A percentile compares a stretch with the other conserved stretches of the same genome.
Evolutionary conservation across 2,329 filamentous ascomycete species (phyloP).

Genomic region (Cytospora piceicola): DNA sequence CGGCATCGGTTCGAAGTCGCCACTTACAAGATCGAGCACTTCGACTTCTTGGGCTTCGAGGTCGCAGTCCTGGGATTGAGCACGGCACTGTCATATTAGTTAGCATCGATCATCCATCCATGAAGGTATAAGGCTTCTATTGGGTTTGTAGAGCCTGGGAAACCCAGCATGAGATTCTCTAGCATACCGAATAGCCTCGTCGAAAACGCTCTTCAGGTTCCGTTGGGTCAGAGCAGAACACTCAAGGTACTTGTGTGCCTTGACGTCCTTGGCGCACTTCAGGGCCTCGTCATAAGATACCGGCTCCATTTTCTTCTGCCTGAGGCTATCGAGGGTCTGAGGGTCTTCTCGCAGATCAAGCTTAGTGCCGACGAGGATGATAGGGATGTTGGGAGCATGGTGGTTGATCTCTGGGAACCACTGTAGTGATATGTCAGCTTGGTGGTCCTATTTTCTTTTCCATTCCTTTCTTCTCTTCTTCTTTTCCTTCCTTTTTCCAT

Average conservation of each 20-base stretch:
- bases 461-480: neutral
- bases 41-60: constrained; percentile 64
- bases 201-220: constrained; percentile 97
- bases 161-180: constrained; percentile 26
- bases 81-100: constrained; percentile 59
- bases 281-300: constrained; percentile 93
- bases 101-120: constrained; percentile 31
- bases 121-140: constrained; percentile 15
- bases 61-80: constrained; percentile 67
- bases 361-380: constrained; percentile 97
- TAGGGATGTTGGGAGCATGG: constrained; percentile 91
- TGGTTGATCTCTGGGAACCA: constrained; percentile 98
- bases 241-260: constrained; percentile 95
- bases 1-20: constrained; percentile 23
- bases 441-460: neutral
- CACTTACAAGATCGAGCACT: constrained; percentile 70
- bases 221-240: constrained; percentile 96
- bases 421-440: constrained; percentile 49
- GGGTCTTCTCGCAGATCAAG: constrained; percentile 91
- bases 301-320: constrained; percentile 94
- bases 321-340: constrained; percentile 77
- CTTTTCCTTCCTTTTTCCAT: neutral
- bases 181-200: constrained; percentile 93
- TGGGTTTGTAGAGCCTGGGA: constrained; percentile 33
- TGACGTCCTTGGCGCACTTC: constrained; percentile 88